Conservation (phyloP, 1,284 basidiomycete species). For the Puccinia polysora region DNA sequence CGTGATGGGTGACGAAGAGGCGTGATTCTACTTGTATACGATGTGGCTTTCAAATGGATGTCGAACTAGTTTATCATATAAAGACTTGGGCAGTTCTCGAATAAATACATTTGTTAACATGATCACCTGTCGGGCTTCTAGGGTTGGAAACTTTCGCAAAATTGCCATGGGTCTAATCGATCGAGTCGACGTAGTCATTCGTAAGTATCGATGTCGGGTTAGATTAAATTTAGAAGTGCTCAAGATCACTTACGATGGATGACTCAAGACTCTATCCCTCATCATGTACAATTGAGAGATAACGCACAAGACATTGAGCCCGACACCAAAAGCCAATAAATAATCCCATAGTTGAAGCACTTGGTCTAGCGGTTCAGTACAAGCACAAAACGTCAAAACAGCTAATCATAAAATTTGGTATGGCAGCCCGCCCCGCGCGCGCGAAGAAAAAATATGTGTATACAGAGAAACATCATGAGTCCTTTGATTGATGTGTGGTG, state of each 20-base stretch:
- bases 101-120: conserved; percentile 88
- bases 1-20: too few relatives aligned
- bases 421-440: too few relatives aligned
- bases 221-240: too few relatives aligned
- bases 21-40: conserved; percentile 4
- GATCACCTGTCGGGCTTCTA: conserved; percentile 80
- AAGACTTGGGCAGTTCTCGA: conserved; percentile 71
- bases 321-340: conserved; percentile 88
- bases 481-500: too few relatives aligned
- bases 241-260: conserved; percentile 69
- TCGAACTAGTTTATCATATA: conserved; percentile 36
- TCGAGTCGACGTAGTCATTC: neutral
- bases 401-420: conserved; percentile 63
- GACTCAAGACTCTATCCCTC: conserved; percentile 77
- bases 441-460: too few relatives aligned
- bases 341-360: conserved; percentile 96
- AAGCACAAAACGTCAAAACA: conserved; percentile 88
- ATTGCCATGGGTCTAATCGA: conserved; percentile 79
- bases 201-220: too few relatives aligned
- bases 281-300: conserved; percentile 89
- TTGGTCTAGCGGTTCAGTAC: conserved; percentile 89
- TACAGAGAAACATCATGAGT: too few relatives aligned
- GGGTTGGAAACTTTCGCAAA: conserved; percentile 84
- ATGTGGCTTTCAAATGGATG: conserved; percentile 39
- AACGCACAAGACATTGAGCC: conserved; percentile 90